A percentile compares a stretch with the other conserved stretches of the same genome.
Conservation (phyloP, 176 grass and related monocot genomes). For the Rhynchospora breviuscula region DNA sequence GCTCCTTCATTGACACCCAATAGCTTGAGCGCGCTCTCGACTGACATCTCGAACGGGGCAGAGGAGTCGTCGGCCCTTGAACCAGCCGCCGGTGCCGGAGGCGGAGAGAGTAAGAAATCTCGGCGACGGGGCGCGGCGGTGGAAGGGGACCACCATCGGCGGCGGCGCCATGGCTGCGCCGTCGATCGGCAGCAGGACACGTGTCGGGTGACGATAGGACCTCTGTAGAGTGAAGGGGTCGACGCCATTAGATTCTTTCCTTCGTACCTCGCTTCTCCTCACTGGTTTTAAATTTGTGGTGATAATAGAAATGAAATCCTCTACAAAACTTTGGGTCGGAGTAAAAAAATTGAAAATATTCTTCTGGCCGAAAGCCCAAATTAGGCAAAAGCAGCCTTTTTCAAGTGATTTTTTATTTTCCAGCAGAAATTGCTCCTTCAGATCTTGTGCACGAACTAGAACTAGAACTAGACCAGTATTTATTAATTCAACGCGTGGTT, state of each 20-base stretch:
- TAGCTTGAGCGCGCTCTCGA: constrained; percentile 80
- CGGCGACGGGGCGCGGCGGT: constrained; percentile 20
- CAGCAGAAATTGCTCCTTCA: too few relatives aligned
- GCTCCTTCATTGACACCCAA: constrained; percentile 61
- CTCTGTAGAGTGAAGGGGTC: constrained; percentile 41
- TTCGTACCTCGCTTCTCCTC: constrained; percentile 4
- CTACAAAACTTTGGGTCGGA: too few relatives aligned
- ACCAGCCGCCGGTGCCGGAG: constrained; percentile 30
- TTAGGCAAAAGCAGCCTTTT: not conserved
- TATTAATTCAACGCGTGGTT: too few relatives aligned
- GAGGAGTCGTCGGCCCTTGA: constrained; percentile 69
- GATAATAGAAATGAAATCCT: too few relatives aligned
- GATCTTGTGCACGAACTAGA: too few relatives aligned
- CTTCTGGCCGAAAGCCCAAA: not conserved
- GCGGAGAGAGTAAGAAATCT: not conserved
- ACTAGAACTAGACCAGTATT: too few relatives aligned
- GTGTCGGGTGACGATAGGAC: not conserved
- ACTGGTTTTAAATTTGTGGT: constrained; percentile 17
- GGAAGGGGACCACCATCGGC: constrained; percentile 25
- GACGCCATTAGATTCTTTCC: constrained; percentile 50
- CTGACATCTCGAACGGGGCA: constrained; percentile 74
- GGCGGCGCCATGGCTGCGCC: not conserved
- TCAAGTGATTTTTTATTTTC: too few relatives aligned
- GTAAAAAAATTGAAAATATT: not conserved
- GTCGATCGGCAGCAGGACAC: not conserved